Base-by-base conservation (phyloP, 176 grass and related monocot species). In the Oryza punctata region DNA sequence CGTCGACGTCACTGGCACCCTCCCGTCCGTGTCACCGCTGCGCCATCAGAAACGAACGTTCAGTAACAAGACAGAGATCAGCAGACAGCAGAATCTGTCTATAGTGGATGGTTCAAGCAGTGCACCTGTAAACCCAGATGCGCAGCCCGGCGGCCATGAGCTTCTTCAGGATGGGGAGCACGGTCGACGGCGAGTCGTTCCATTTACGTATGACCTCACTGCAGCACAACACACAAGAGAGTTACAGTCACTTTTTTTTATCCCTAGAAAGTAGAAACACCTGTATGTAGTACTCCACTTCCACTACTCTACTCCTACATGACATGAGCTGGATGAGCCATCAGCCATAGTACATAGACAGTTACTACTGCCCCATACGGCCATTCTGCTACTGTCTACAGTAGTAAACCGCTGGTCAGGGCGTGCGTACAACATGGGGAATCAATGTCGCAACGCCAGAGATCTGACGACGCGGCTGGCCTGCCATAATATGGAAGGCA, bases 21-120 rank as follows among this genome's bases (percentile, higher is more conserved):
- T 85, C 3, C 94, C 94, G 77, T 94, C 94, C 60, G 96, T 98
- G 91, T 98, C 96, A 26, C 96, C 94, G 73, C 94, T 97, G 87
- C 3, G 15, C 21, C 52, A 67, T 80, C 3, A 67, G 21, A 70
- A 23, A 23, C 6, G 7, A 60, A 23, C 19, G 54, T 41, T 83
- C 46, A 35, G 35, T 25, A 41, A 8, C 49, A 16, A 29, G 54
- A 61, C 15, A 16, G 21, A 18, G n/a, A 25, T 71, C 12, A 3
- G 11, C 21, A 4, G 30, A n/a, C n/a, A n/a, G n/a, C n/a, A 32
- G 9, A 1, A n/a, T 37, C 6, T 6, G 3, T 25, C 23, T 8
- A n/a, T 82, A 8, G 37, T 35, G 4, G 33, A 6, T 35, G 33
- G 5, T 35, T 35, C 33, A 5, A 35, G 33, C 33, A 35, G 33